Evolutionary conservation across 2,329 filamentous ascomycete species (phyloP).

Genomic region (Trichoderma pleuroti): DNA sequence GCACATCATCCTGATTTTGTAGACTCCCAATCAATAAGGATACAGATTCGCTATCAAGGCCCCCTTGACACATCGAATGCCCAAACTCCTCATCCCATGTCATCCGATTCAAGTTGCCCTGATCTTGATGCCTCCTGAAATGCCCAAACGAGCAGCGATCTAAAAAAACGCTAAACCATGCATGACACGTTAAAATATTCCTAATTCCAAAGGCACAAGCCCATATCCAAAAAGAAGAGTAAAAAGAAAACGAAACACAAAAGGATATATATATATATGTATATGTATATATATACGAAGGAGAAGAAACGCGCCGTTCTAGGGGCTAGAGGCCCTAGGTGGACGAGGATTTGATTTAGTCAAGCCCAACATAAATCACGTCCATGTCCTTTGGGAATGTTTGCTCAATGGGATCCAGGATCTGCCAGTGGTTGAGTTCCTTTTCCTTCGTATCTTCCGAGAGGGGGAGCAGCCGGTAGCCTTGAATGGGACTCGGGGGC

Average conservation of each 20-base stretch:
- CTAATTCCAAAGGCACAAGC: background rate
- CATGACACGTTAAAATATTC: conserved; percentile 15
- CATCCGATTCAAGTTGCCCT: conserved; percentile 22
- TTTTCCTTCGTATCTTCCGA: conserved; percentile 29
- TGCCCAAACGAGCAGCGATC: conserved; percentile 18
- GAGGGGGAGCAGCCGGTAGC: conserved; percentile 31
- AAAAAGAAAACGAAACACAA: background rate
- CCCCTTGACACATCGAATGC: conserved; percentile 10
- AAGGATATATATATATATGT: background rate
- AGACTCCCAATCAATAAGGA: conserved; percentile 7
- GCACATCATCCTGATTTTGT: background rate
- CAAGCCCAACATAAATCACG: conserved; percentile 32
- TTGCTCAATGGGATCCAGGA: conserved; percentile 34
- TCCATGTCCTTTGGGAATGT: conserved; percentile 39
- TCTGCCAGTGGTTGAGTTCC: conserved; percentile 34
- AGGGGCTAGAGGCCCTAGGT: background rate
- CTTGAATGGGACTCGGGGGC: conserved; percentile 28
- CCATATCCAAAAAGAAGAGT: background rate
- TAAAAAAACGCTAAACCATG: conserved; percentile 23
- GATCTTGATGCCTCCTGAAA: conserved; percentile 21
- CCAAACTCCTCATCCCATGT: conserved; percentile 8
- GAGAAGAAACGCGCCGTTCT: background rate
- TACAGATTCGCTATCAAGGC: conserved; percentile 8
- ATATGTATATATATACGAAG: background rate
- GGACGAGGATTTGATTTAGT: conserved; percentile 24